These are phyloP conservation scores for Iberis amara DNA, from an alignment of 441 rosid genomes.

Conservation along the genomic window DNA sequence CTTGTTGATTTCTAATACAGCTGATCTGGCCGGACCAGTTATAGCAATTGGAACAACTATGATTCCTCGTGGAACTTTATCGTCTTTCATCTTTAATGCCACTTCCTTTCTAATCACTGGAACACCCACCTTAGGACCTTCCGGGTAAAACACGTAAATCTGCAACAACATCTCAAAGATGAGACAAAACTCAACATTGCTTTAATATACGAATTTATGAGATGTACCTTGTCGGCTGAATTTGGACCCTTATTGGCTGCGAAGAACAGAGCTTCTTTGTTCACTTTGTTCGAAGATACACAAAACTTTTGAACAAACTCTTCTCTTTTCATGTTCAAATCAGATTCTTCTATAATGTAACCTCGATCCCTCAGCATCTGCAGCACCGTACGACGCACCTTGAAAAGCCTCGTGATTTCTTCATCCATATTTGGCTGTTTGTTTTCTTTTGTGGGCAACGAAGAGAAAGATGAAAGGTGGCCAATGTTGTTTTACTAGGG, in stretches of 20 bases:
- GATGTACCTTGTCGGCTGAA: constrained; percentile 41
- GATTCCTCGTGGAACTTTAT: constrained; percentile 38
- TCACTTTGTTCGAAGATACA: constrained; percentile 26
- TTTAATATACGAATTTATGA: too few relatives aligned
- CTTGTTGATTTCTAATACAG: constrained; percentile 36
- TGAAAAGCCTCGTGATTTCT: constrained; percentile 43
- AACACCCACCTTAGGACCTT: constrained; percentile 40
- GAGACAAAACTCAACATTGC: too few relatives aligned
- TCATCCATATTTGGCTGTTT: constrained; percentile 20
- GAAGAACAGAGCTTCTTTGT: constrained; percentile 42
- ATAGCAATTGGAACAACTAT: constrained; percentile 39
- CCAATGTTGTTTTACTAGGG: too few relatives aligned
- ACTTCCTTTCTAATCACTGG: constrained; percentile 32
- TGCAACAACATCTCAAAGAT: constrained; percentile 14
- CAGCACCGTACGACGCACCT: constrained; percentile 43
- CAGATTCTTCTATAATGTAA: constrained; percentile 39
- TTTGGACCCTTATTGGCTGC: constrained; percentile 33
- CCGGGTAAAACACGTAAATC: constrained; percentile 53
- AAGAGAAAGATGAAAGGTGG: too few relatives aligned
- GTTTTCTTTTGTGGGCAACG: too few relatives aligned
- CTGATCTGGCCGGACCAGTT: constrained; percentile 39
- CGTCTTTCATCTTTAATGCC: constrained; percentile 37
- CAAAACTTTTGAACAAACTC: constrained; percentile 46
- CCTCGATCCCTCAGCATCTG: constrained; percentile 60
- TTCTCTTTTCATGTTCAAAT: constrained; percentile 36